Conservation (phyloP, 164 flowering plant species). For the Tetrastigma voinierianum region DNA sequence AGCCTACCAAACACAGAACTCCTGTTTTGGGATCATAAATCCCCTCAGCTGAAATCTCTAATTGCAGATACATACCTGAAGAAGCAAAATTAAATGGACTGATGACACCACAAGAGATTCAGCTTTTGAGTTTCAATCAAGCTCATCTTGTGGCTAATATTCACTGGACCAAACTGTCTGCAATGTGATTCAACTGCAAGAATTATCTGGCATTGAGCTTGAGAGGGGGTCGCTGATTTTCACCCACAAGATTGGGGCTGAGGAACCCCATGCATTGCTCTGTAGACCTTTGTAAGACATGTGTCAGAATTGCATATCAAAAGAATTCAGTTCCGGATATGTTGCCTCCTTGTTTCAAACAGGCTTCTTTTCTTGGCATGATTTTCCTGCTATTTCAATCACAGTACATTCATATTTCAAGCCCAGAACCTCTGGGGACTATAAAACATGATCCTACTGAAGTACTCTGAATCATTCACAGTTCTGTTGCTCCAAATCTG, state of each 20-base stretch:
- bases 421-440: constrained; percentile 24
- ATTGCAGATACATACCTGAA: neutral
- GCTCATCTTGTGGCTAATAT: constrained; percentile 51
- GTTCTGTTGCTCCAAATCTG: constrained; percentile 50
- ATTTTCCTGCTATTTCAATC: constrained; percentile 27
- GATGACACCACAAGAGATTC: constrained; percentile 1
- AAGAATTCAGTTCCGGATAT: constrained; percentile 41
- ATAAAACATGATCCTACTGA: constrained; percentile 26
- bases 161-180: constrained; percentile 22
- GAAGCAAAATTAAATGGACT: constrained; percentile 13
- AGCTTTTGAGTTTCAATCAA: constrained; percentile 4
- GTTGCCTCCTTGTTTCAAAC: constrained; percentile 14
- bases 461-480: constrained; percentile 40
- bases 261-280: constrained; percentile 33
- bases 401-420: constrained; percentile 48
- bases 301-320: constrained; percentile 49
- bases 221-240: constrained; percentile 13
- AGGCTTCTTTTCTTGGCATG: constrained; percentile 32
- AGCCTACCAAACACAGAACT: constrained; percentile 67
- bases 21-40: constrained; percentile 57
- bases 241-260: constrained; percentile 39
- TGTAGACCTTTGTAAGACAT: constrained; percentile 23
- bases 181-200: constrained; percentile 8
- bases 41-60: constrained; percentile 68
- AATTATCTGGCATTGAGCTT: neutral